A percentile compares a stretch with the other conserved stretches of the same genome.
Conservation (phyloP, 352 stramenopile genomes). For the Plasmopara muralis region DNA sequence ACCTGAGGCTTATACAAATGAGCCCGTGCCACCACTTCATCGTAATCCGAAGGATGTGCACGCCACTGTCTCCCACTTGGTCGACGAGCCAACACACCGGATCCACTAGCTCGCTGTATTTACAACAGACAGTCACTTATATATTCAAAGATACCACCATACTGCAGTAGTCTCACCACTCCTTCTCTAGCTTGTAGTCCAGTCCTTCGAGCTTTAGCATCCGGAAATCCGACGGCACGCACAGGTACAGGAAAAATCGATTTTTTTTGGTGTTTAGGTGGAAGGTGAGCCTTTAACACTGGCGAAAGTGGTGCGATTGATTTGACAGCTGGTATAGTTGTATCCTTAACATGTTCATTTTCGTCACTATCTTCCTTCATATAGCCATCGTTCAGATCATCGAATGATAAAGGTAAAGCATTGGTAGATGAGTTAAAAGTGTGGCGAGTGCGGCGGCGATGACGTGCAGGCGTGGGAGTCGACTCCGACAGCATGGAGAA, state of each 20-base stretch:
- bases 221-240: slow-evolving; percentile 17
- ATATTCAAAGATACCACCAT: not conserved
- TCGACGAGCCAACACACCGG: slow-evolving; percentile 12
- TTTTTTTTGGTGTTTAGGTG: not conserved
- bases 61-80: slow-evolving; percentile 27
- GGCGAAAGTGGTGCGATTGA: slow-evolving; percentile 7
- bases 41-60: slow-evolving; percentile 29
- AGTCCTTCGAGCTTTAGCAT: slow-evolving; percentile 8
- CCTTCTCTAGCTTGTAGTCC: slow-evolving; percentile 21
- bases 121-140: slow-evolving; percentile 10
- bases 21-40: slow-evolving; percentile 30
- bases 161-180: slow-evolving; percentile 9
- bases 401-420: slow-evolving; percentile 1
- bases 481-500: not conserved
- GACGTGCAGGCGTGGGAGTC: slow-evolving; percentile 14
- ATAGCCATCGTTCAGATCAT: slow-evolving; percentile 22
- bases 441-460: slow-evolving; percentile 16
- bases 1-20: slow-evolving; percentile 29
- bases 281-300: slow-evolving; percentile 5
- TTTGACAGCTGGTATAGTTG: slow-evolving; percentile 10
- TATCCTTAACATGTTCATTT: slow-evolving; percentile 5
- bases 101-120: slow-evolving; percentile 15
- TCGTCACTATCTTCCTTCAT: slow-evolving; percentile 15
- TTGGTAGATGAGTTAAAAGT: not conserved
- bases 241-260: slow-evolving; percentile 2